Evolutionary conservation across 148 eudicot genomes (phyloP).

Genomic region (Vaccinium myrtillus): DNA sequence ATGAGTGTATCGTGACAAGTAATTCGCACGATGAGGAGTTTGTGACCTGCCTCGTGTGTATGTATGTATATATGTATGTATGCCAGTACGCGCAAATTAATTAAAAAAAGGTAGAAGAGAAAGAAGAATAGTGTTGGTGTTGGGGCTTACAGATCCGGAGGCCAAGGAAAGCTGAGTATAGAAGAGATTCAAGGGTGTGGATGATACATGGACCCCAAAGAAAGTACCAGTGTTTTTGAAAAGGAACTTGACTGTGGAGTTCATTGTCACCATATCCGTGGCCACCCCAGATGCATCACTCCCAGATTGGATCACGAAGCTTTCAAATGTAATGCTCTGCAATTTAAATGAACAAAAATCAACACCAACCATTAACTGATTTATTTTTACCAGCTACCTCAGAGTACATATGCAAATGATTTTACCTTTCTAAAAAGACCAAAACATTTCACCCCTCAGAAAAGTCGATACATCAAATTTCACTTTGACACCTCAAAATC

Average conservation of each 20-base stretch:
- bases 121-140: background rate
- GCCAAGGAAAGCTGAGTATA: constrained; percentile 51
- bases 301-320: constrained; percentile 70
- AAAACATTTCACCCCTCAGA: no score
- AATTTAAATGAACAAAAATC: background rate
- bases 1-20: background rate
- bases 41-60: background rate
- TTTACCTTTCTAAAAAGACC: no score
- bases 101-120: background rate
- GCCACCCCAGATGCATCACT: constrained; percentile 71
- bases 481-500: no score
- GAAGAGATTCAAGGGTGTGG: constrained; percentile 62
- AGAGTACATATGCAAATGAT: no score
- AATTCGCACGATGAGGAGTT: background rate
- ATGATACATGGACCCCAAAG: constrained; percentile 78
- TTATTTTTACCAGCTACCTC: background rate
- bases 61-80: no score
- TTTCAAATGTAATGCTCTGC: constrained; percentile 68
- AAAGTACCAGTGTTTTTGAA: constrained; percentile 77
- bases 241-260: constrained; percentile 61
- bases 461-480: no score
- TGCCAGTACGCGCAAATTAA: background rate
- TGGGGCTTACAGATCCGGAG: constrained; percentile 56
- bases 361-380: background rate
- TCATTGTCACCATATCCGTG: constrained; percentile 70